Percentiles rank a stretch among this genome's conserved stretches.
Conservation (phyloP, 2,329 filamentous ascomycete genomes). For the Neocatenulostroma microsporum region DNA sequence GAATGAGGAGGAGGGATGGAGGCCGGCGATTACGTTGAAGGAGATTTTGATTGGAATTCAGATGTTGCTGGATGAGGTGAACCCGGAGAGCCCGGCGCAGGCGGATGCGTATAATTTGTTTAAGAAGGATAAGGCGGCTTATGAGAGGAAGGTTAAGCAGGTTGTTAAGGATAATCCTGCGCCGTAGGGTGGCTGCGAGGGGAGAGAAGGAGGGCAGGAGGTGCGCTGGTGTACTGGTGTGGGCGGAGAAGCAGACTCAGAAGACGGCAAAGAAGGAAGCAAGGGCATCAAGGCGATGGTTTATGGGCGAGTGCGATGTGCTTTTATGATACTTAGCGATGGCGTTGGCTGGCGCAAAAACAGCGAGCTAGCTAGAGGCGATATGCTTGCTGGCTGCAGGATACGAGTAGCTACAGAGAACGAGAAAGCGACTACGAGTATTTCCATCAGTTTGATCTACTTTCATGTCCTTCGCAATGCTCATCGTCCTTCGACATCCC, state of each 20-base stretch:
- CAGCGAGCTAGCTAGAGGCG: too few species aligned
- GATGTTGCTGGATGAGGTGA: constrained; percentile 90
- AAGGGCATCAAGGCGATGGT: too few species aligned
- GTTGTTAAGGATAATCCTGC: constrained; percentile 86
- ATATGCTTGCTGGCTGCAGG: too few species aligned
- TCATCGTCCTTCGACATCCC: too few species aligned
- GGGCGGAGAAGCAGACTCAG: constrained; percentile 9
- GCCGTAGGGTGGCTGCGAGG: constrained; percentile 33
- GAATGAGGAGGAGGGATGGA: constrained; percentile 98
- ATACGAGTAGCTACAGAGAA: too few species aligned
- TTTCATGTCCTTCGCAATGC: too few species aligned
- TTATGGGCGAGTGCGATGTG: too few species aligned
- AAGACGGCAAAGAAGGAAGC: constrained; percentile 10
- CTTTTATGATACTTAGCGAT: constrained; percentile 8
- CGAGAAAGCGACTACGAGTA: too few species aligned
- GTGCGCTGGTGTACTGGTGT: constrained; percentile 19
- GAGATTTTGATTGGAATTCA: constrained; percentile 95
- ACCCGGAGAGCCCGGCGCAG: constrained; percentile 92
- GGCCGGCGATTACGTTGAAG: constrained; percentile 96
- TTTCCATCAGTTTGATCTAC: too few species aligned
- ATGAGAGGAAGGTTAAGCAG: constrained; percentile 78
- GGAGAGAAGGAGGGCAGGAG: constrained; percentile 17
- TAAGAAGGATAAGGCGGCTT: constrained; percentile 79
- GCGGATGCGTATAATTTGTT: constrained; percentile 96
- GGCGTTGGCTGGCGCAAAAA: too few species aligned